Conservation (phyloP, 1,284 basidiomycete genomes). For the Singerocomus inundabilis region DNA sequence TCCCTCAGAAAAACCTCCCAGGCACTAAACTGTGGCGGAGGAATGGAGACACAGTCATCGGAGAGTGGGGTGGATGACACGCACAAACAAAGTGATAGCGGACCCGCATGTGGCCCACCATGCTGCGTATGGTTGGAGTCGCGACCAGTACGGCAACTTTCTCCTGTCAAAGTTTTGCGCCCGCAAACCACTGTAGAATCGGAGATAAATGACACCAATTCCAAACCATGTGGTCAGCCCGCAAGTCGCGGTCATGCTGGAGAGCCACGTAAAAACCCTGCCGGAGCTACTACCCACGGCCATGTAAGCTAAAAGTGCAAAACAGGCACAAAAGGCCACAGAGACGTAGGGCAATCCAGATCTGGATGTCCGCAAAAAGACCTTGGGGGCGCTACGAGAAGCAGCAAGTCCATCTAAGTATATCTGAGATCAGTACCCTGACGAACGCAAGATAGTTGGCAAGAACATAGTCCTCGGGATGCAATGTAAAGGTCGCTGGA, state of each 20-base stretch:
- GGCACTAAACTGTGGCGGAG: slow-evolving; percentile 35
- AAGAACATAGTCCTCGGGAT: slow-evolving; percentile 13
- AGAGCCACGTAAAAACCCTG: slow-evolving; percentile 54
- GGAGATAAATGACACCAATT: slow-evolving; percentile 58
- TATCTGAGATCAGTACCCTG: neutral
- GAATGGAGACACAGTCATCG: neutral
- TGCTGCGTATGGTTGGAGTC: slow-evolving; percentile 47
- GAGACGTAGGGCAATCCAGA: slow-evolving; percentile 59
- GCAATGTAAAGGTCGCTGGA: slow-evolving; percentile 19
- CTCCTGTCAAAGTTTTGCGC: slow-evolving; percentile 52
- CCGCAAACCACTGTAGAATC: slow-evolving; percentile 57
- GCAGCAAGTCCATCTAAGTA: slow-evolving; percentile 52
- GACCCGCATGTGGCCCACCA: slow-evolving; percentile 40
- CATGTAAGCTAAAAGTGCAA: slow-evolving; percentile 53
- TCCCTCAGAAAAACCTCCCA: slow-evolving; percentile 43
- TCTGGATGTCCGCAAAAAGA: slow-evolving; percentile 52
- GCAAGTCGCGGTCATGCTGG: slow-evolving; percentile 40
- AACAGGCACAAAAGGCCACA: slow-evolving; percentile 47
- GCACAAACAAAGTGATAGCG: slow-evolving; percentile 39
- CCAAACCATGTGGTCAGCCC: slow-evolving; percentile 65
- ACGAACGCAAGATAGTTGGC: neutral
- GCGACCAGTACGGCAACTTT: slow-evolving; percentile 47
- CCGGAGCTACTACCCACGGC: slow-evolving; percentile 49
- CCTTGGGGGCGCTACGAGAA: slow-evolving; percentile 54
- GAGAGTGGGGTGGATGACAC: slow-evolving; percentile 6